Percentiles rank a stretch among this genome's conserved stretches.
Conservation (phyloP, 2,329 filamentous ascomycete species). For the Aspergillus sp. region DNA sequence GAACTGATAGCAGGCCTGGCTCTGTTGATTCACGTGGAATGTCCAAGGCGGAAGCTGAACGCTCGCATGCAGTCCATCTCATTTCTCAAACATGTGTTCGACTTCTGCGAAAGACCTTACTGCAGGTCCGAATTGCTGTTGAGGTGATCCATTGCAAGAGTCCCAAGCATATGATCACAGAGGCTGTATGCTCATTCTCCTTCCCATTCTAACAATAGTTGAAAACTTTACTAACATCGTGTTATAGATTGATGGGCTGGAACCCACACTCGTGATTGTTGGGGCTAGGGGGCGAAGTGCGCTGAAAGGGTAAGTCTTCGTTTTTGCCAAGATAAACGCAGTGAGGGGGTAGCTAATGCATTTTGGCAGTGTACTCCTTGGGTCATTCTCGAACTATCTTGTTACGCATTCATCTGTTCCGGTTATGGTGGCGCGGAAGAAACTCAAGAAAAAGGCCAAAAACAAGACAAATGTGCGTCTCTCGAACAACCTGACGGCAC, state of each 20-base stretch:
- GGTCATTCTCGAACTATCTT: constrained; percentile 95
- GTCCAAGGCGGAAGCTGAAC: constrained; percentile 71
- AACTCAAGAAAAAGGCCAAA: constrained; percentile 81
- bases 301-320: constrained; percentile 75
- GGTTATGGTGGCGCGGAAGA: constrained; percentile 96
- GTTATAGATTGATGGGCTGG: constrained; percentile 78
- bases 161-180: constrained; percentile 91
- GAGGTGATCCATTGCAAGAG: constrained; percentile 99
- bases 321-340: not conserved
- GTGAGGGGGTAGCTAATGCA: not conserved
- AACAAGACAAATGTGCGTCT: constrained; percentile 71
- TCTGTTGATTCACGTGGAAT: constrained; percentile 52
- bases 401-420: constrained; percentile 96
- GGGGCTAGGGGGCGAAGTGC: constrained; percentile 89
- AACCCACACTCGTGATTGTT: constrained; percentile 88
- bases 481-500: constrained; percentile 77
- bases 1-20: constrained; percentile 42
- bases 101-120: constrained; percentile 80
- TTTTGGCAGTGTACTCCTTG: constrained; percentile 73
- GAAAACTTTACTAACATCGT: constrained; percentile 8
- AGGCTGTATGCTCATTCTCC: constrained; percentile 61
- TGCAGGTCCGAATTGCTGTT: constrained; percentile 90
- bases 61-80: constrained; percentile 74
- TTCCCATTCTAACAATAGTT: not conserved
- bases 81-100: constrained; percentile 84